Evolutionary conservation across 495 filamentous ascomycete species (phyloP).

Genomic region (Penicillium dipodomyicola): DNA sequence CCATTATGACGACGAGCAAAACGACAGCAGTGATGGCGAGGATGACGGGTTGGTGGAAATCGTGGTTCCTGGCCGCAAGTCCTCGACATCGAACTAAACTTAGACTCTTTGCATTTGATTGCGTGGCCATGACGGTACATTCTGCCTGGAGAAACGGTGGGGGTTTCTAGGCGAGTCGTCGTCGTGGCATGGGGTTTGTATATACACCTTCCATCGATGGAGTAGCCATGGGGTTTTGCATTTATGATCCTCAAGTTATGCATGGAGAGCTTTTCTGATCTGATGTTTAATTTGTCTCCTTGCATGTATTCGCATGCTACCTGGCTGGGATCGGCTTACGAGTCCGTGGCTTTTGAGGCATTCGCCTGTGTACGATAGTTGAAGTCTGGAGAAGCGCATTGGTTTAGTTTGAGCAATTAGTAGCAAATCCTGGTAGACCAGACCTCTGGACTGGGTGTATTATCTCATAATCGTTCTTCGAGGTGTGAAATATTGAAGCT

Average conservation of each 20-base stretch:
- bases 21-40: conserved; percentile 49
- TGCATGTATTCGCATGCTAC: conserved; percentile 16
- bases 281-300: conserved; percentile 12
- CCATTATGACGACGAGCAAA: conserved; percentile 42
- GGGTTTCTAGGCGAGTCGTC: conserved; percentile 17
- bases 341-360: conserved; percentile 15
- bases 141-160: background rate
- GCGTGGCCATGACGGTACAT: background rate
- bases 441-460: background rate
- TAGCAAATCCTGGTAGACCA: background rate
- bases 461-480: background rate
- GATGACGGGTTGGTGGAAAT: conserved; percentile 52
- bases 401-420: conserved; percentile 14
- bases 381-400: conserved; percentile 17
- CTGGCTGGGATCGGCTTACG: conserved; percentile 8
- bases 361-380: conserved; percentile 24
- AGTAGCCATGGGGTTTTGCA: conserved; percentile 19
- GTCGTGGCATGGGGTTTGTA: conserved; percentile 22
- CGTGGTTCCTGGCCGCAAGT: conserved; percentile 42
- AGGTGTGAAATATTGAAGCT: too few relatives aligned
- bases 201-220: conserved; percentile 25
- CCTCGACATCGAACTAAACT: conserved; percentile 29
- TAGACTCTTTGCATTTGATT: conserved; percentile 4
- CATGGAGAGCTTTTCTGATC: conserved; percentile 11
- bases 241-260: conserved; percentile 18